These are phyloP conservation scores for Pyrus bretschneideri DNA, from an alignment of 306 rosid genomes.

Conservation along the genomic window DNA sequence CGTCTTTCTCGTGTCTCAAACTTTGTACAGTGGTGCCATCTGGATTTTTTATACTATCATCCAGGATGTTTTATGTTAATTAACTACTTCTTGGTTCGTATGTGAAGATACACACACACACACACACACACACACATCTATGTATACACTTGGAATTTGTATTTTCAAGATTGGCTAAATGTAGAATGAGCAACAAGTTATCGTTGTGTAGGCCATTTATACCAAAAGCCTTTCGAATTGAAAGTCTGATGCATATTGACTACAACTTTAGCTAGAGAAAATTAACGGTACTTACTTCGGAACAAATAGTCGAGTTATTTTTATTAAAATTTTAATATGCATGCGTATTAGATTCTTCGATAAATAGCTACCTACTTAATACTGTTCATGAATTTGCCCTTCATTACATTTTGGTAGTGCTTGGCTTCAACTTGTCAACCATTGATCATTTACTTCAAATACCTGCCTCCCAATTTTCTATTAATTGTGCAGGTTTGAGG, in stretches of 20 bases:
- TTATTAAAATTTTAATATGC: no score
- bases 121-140: no score
- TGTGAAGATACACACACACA: neutral
- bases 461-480: slow-evolving; percentile 7
- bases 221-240: neutral
- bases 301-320: neutral
- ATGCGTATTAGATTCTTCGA: neutral
- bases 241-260: neutral
- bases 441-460: slow-evolving; percentile 2
- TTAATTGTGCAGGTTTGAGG: slow-evolving; percentile 23
- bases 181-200: neutral
- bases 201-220: neutral
- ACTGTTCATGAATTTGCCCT: neutral
- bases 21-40: neutral
- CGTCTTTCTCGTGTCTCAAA: neutral
- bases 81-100: neutral
- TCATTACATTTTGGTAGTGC: neutral
- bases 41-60: neutral
- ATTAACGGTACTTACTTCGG: neutral
- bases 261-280: neutral
- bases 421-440: slow-evolving; percentile 12
- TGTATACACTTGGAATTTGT: neutral
- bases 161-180: neutral
- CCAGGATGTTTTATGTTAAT: neutral
- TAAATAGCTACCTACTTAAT: neutral